Evolutionary conservation across 108 stramenopile genomes (phyloP), one percentile per base, ranked within the genome.

Genomic region (Bacterosira constricta): DNA sequence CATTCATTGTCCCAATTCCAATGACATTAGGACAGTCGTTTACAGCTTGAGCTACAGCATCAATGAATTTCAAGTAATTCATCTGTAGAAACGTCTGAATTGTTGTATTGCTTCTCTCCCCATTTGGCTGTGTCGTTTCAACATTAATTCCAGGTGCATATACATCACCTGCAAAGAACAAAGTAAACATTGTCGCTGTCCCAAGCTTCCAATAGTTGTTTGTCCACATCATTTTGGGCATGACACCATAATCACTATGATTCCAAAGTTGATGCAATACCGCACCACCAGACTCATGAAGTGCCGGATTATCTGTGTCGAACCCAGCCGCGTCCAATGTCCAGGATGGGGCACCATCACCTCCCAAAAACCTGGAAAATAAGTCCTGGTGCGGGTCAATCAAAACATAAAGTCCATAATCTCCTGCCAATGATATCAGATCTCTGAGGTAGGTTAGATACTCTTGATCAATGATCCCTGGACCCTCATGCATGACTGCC

Each of bases 81-180:
- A 44, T 32, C 30, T 70, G 76, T 6, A 77, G 26, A 46, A 71
- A 77, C 0, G 11, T 4, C 35, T 77, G 76, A 13, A 54, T 54
- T n/a, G 53, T 29, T 15, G 31, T 17, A 23, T 41, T 41, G 17
- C 32, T 13, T 0, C 10, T 26, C 12, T 63, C 61, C 7, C 53
- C 6, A 54, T 17, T 54, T 15, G 27, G 27, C 7, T 30, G 17
- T 17, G n/a, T 49, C 47, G 20, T 54, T 39, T 71, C 76, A 23
- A 77, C 61, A 29, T 21, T 10, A 15, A 41, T 46, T 25, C 57
- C 63, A 9, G 76, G 76, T 2, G 76, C 76, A 60, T 63, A 77
- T n/a, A 29, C 51, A 53, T 77, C 59, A 8, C 75, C 75, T 7
- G 66, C 75, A 31, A 77, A 77, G 51, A 77, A 77, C 34, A 77